These are phyloP conservation scores for Leccinellum luteum DNA, from an alignment of 768 basidiomycete genomes.

Conservation along the genomic window DNA sequence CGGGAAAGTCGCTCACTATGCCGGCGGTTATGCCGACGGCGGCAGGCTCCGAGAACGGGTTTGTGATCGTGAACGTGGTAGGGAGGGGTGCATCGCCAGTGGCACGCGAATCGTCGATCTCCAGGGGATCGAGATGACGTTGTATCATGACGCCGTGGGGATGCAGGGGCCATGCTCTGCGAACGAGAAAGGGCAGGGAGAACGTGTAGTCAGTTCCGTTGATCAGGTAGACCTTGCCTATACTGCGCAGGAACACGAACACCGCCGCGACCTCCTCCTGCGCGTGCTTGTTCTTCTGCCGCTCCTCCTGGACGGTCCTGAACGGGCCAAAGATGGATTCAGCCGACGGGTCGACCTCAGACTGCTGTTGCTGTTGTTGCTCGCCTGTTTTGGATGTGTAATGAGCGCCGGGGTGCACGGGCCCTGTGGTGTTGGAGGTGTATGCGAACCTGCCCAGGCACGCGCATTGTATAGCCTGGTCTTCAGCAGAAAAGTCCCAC, in stretches of 20 bases:
- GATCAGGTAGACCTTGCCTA: constrained; percentile 66
- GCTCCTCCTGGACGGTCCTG: constrained; percentile 38
- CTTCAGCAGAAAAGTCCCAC: constrained; percentile 74
- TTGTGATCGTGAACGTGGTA: constrained; percentile 76
- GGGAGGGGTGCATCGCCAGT: constrained; percentile 70
- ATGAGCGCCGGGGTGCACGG: constrained; percentile 27
- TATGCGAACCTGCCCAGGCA: constrained; percentile 75
- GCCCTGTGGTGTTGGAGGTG: constrained; percentile 27
- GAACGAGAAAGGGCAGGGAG: constrained; percentile 76
- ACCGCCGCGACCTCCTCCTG: constrained; percentile 51
- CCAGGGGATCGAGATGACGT: constrained; percentile 62
- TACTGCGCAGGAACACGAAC: constrained; percentile 75
- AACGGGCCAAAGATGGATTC: constrained; percentile 43
- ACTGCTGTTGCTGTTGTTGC: neutral
- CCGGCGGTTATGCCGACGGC: constrained; percentile 66
- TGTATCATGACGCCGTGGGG: constrained; percentile 83
- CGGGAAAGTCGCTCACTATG: constrained; percentile 46
- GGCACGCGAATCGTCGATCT: constrained; percentile 62
- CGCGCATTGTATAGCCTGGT: constrained; percentile 73
- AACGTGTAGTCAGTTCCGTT: constrained; percentile 77
- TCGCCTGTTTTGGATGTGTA: constrained; percentile 25
- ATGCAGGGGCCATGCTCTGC: constrained; percentile 72
- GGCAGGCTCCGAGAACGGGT: constrained; percentile 71
- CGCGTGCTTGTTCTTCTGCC: constrained; percentile 36
- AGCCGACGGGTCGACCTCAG: constrained; percentile 8